Conservation (phyloP, 805 yeast species). For the Vanderwaltozyma polyspora region DNA sequence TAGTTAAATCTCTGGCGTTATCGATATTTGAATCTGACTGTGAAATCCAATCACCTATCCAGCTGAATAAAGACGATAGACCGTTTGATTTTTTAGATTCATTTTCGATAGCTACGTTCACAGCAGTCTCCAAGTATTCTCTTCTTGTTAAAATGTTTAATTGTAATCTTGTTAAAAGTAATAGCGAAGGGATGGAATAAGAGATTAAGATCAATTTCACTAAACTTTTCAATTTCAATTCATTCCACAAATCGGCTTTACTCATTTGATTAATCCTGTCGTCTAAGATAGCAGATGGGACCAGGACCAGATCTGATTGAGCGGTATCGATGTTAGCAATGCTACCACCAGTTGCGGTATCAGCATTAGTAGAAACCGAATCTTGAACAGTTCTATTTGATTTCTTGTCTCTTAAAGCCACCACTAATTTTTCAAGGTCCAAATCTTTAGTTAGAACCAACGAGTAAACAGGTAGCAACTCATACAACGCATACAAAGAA, state of each 20-base stretch:
- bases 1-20: no score
- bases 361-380: conserved; percentile 3
- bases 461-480: conserved; percentile 66
- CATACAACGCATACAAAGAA: conserved; percentile 71
- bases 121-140: conserved; percentile 71
- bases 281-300: conserved; percentile 5
- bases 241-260: conserved; percentile 72
- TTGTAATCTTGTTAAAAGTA: conserved; percentile 76
- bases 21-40: neutral
- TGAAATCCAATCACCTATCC: conserved; percentile 1
- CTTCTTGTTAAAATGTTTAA: conserved; percentile 79
- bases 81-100: conserved; percentile 27
- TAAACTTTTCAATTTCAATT: conserved; percentile 62
- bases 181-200: conserved; percentile 56
- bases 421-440: conserved; percentile 20
- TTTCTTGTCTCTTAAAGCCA: conserved; percentile 17
- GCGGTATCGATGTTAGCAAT: neutral
- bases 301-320: conserved; percentile 6
- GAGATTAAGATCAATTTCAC: conserved; percentile 61
- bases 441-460: conserved; percentile 21
- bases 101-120: conserved; percentile 41
- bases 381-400: conserved; percentile 1
- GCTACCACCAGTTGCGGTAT: conserved; percentile 1
- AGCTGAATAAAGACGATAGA: neutral
- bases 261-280: conserved; percentile 25